Base-by-base conservation (phyloP, 2,329 filamentous ascomycete species). In the Penicillium sp. region DNA sequence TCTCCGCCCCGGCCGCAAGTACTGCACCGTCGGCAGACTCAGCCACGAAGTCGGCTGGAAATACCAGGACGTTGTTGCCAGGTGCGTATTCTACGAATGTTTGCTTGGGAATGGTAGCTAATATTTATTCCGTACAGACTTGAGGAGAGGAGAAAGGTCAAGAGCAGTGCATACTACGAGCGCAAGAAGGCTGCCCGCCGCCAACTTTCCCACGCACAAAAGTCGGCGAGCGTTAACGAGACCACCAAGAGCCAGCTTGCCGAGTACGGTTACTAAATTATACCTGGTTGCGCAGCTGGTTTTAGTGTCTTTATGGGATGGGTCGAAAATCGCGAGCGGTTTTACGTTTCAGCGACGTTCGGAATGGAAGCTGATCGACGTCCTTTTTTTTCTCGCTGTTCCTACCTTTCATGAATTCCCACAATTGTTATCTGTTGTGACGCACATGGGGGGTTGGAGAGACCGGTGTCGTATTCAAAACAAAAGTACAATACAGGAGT, bases 31-130 rank as follows among this genome's bases (percentile, higher is more conserved):
- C 75, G 95, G 95, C 76, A 90, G 95, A 85, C 87, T 99, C 80
- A 95, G 92, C 84, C 93, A 97, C 85, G 95, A 99, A 87, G 95
- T 98, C 79, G 95, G 95, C 86, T 99, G 95, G 95, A 99, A 99
- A 87, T 98, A 99, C 91, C 91, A 97, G 88, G 94, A 97, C 81
- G 93, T 99, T 79, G 95, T 99, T 85, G 91, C 90, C 78, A 93
- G 92, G 93, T 98, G 86, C 78, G 93, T 91, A 56, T 61, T 57
- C 29, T 29, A 17, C 17, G 35, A 7, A 31, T 21, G 21, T 29
- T 53, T 19, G 17, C 17, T 54, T 58, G 19, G 23, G 15, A 41
- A 47, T 9, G 26, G 62, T 65, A 53, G 62, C 68, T 73, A 73
- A 69, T 61, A 35, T n/a, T 53, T 48, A 38, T 13, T 44, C 56